Conservation (phyloP, 768 basidiomycete species). For the Serendipita sp. region DNA sequence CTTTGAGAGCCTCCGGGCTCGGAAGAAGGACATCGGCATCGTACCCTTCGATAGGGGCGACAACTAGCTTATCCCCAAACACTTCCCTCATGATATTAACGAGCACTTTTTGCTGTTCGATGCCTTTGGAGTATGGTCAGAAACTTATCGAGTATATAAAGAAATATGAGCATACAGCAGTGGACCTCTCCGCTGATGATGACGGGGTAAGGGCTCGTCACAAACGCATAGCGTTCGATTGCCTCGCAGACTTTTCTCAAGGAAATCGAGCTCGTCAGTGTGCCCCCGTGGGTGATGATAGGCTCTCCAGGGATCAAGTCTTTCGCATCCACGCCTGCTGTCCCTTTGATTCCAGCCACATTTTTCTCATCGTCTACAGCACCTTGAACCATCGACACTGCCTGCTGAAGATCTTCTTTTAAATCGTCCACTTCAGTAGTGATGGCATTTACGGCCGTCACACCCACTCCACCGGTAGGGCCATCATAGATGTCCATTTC, state of each 20-base stretch:
- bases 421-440: slow-evolving; percentile 58
- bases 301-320: slow-evolving; percentile 37
- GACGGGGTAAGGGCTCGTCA: slow-evolving; percentile 79
- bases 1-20: slow-evolving; percentile 69
- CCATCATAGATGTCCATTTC: slow-evolving; percentile 51
- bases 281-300: slow-evolving; percentile 77
- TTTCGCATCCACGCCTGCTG: not conserved
- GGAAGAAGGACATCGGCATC: slow-evolving; percentile 37
- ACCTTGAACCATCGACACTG: not conserved
- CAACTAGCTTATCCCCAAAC: slow-evolving; percentile 41
- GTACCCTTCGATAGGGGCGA: slow-evolving; percentile 28
- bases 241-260: slow-evolving; percentile 70
- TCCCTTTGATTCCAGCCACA: not conserved
- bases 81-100: slow-evolving; percentile 55
- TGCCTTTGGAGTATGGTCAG: not conserved
- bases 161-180: slow-evolving; percentile 28
- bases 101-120: slow-evolving; percentile 60
- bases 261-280: slow-evolving; percentile 69
- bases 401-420: slow-evolving; percentile 46
- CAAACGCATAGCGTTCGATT: slow-evolving; percentile 79
- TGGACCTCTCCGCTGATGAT: slow-evolving; percentile 90
- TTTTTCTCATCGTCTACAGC: not conserved
- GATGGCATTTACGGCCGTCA: not conserved
- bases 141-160: not conserved
- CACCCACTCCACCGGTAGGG: not conserved